Conservation (phyloP, 345 rosid species). For the Brassica nigra region DNA sequence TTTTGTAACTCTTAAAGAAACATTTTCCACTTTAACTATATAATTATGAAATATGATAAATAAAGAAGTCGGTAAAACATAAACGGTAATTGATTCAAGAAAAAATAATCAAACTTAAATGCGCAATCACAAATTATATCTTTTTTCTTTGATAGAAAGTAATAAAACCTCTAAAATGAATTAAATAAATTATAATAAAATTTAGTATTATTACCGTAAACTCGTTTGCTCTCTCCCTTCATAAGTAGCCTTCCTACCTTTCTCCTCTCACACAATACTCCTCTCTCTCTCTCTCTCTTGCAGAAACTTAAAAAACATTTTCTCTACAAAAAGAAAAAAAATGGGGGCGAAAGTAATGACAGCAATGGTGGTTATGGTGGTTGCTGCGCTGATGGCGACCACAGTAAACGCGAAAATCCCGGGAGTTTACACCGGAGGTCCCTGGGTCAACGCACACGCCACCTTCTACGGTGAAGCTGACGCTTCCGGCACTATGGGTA, state of each 20-base stretch:
- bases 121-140: background rate
- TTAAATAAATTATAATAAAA: background rate
- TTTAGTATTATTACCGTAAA: constrained; percentile 11
- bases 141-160: background rate
- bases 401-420: constrained; percentile 60
- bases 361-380: constrained; percentile 8
- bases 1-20: background rate
- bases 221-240: constrained; percentile 17
- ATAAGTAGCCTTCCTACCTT: constrained; percentile 32
- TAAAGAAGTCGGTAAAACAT: background rate
- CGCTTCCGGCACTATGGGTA: constrained; percentile 95
- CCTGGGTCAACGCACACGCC: constrained; percentile 77
- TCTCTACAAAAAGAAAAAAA: background rate
- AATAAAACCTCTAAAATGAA: background rate
- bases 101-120: background rate
- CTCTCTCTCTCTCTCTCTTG: background rate
- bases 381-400: constrained; percentile 21
- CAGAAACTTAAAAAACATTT: background rate
- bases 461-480: constrained; percentile 85
- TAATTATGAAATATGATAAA: background rate
- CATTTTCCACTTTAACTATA: background rate
- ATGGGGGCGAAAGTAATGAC: constrained; percentile 37
- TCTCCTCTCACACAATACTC: constrained; percentile 26
- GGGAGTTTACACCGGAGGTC: constrained; percentile 64
- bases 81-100: background rate